Evolutionary conservation across 1,284 basidiomycete species (phyloP), one percentile per base, ranked within the genome.

Genomic region (Tremellales sp.): DNA sequence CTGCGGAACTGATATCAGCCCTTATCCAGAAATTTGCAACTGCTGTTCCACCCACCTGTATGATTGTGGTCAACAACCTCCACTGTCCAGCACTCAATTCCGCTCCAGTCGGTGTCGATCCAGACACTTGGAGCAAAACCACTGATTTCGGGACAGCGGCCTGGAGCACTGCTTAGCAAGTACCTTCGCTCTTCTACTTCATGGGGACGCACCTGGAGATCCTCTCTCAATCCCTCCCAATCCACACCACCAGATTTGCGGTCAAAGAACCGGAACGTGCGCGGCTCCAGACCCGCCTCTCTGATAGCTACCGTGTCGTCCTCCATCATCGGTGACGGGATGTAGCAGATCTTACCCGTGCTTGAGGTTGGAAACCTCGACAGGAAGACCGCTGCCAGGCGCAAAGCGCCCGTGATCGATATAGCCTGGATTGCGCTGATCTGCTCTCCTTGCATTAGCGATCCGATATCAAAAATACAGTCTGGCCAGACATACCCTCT

Each of bases 81-180:
- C 94, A 98, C 68, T 98, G 87, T 54, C 87, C 86, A 41, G 75
- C 73, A 22, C 88, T 93, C 26, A 93, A 88, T 73, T 98, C 94
- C 7, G 95, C 89, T 3, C 94, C 92, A 0, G 93, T 97, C 4
- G 94, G 94, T 65, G 94, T 93, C 71, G 94, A 93, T 33, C 94
- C 94, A 69, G 92, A 93, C 7, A 89, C 88, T 65, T 95, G 90
- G 36, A 98, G 71, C 54, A 98, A 74, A 70, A 97, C 86, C 40
- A 92, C 85, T 3, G 90, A 94, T 14, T 78, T 73, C 0, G 56
- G 49, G 3, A 87, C 85, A 21, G 73, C 77, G 56, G 78, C 46
- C 51, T 61, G 52, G 38, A 58, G 43, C n/a, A n/a, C 9, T 13
- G 34, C 9, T 24, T 25, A 19, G 16, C 35, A 39, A 24, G n/a